Evolutionary conservation across 1,284 basidiomycete species (phyloP).

Genomic region (Heterobasidion annosum): DNA sequence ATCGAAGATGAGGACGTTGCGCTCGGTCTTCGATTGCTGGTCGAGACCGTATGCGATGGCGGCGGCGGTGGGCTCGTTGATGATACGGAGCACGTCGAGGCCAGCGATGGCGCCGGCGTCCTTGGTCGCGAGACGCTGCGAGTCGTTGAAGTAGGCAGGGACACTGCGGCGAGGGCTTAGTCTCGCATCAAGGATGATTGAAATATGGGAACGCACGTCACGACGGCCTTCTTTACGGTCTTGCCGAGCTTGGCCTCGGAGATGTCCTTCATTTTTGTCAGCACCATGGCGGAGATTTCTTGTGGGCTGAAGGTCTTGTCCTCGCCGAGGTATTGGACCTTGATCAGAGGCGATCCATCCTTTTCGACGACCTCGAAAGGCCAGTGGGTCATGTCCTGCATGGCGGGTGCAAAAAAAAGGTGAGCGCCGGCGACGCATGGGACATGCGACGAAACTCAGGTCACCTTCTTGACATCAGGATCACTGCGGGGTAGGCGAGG

Average conservation of each 20-base stretch:
- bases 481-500: constrained; percentile 36
- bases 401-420: background rate
- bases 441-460: background rate
- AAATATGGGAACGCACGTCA: constrained; percentile 36
- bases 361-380: constrained; percentile 93
- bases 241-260: constrained; percentile 97
- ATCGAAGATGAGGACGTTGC: constrained; percentile 99
- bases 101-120: constrained; percentile 91
- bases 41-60: constrained; percentile 93
- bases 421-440: background rate
- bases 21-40: constrained; percentile 84
- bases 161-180: constrained; percentile 26
- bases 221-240: constrained; percentile 91
- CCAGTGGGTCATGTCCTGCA: constrained; percentile 82
- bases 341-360: constrained; percentile 92
- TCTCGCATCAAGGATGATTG: constrained; percentile 14
- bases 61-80: constrained; percentile 94
- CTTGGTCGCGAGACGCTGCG: constrained; percentile 92
- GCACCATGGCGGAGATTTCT: constrained; percentile 98
- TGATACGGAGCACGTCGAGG: constrained; percentile 94
- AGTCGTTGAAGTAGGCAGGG: constrained; percentile 97
- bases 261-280: constrained; percentile 99
- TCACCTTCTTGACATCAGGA: constrained; percentile 80
- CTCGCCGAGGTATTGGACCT: constrained; percentile 90
- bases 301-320: constrained; percentile 95